Evolutionary conservation across 805 yeast species (phyloP).

Genomic region (Nakazawaea wickerhamii): DNA sequence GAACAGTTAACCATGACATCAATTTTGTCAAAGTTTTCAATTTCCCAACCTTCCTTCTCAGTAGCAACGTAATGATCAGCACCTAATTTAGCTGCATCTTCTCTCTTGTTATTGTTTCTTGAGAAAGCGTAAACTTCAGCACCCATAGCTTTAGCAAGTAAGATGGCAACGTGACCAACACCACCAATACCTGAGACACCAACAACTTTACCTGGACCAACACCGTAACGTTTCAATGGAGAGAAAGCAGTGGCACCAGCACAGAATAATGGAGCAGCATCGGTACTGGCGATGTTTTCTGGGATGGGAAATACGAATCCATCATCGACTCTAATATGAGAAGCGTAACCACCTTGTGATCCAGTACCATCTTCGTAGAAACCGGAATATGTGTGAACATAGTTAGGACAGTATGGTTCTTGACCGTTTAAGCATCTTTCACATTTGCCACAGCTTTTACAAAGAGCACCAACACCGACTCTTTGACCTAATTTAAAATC

Average conservation of each 20-base stretch:
- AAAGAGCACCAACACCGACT: slow-evolving; percentile 78
- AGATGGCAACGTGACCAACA: slow-evolving; percentile 59
- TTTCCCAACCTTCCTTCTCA: slow-evolving; percentile 30
- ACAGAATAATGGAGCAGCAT: slow-evolving; percentile 71
- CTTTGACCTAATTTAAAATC: slow-evolving; percentile 60
- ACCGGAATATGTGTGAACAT: slow-evolving; percentile 31
- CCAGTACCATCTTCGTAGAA: slow-evolving; percentile 20
- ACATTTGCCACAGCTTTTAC: slow-evolving; percentile 57
- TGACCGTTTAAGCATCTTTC: slow-evolving; percentile 48
- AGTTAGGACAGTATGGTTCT: slow-evolving; percentile 37
- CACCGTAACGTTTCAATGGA: slow-evolving; percentile 48
- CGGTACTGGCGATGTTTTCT: slow-evolving; percentile 40
- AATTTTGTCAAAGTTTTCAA: slow-evolving; percentile 29
- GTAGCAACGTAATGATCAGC: slow-evolving; percentile 53
- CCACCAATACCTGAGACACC: slow-evolving; percentile 66
- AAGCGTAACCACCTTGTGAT: slow-evolving; percentile 66
- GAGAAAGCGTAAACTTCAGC: slow-evolving; percentile 58
- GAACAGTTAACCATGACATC: slow-evolving; percentile 48
- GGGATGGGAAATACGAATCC: slow-evolving; percentile 63
- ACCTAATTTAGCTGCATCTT: slow-evolving; percentile 48
- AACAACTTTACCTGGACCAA: slow-evolving; percentile 37
- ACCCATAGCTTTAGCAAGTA: slow-evolving; percentile 57
- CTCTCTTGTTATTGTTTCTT: slow-evolving; percentile 43
- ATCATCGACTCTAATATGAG: slow-evolving; percentile 59
- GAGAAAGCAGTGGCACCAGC: slow-evolving; percentile 73